Base-by-base conservation (phyloP, 768 basidiomycete genomes). In the Trichaptum fuscoviolaceum region DNA sequence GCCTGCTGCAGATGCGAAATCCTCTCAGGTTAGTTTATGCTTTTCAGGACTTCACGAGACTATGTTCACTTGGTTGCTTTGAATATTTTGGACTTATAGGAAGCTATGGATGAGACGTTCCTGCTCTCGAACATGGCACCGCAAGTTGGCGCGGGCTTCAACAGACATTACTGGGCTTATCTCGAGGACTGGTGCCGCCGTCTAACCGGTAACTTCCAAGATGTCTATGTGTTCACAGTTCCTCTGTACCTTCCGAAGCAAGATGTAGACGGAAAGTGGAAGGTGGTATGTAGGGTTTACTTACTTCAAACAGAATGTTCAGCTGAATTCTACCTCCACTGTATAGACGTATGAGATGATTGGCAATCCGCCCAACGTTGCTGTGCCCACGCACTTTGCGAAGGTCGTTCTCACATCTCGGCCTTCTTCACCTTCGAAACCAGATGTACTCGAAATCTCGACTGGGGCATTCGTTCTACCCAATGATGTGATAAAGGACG, bases 91-190 rank as follows among this genome's bases (percentile, higher is more conserved):
- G 2, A 2, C 25, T 4, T 58, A 0, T 70, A 96, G 83, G 84
- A 85, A 65, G 96, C 96, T 10, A 99, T 98, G 96, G 77, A 98
- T 74, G 95, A 99, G 78, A 99, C 96, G 0, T 99, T 99, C 76
- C 79, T 93, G 36, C 78, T 99, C 59, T 89, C 93, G 0, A 99
- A 99, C 73, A 97, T 99, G 64, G 96, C 97, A 5, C 97, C 97
- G 58, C 97, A 99, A 83, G 95, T 99, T 26, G 97, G 97, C 1
- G 93, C 86, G 57, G 97, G 96, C 0, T 99, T 99, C 82, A 99
- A 99, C 74, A 83, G 97, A 65, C 95, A 99, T 74, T 95, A 98
- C 74, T 99, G 96, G 96, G 96, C 95, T 10, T 97, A 96, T 75
- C 77, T 96, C 18, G 94, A 97, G 77, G 90, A 97, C 71, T 99